phyloP scores from a whole-genome alignment of 805 yeast genomes.

The Myxozyma udenii region DNA sequence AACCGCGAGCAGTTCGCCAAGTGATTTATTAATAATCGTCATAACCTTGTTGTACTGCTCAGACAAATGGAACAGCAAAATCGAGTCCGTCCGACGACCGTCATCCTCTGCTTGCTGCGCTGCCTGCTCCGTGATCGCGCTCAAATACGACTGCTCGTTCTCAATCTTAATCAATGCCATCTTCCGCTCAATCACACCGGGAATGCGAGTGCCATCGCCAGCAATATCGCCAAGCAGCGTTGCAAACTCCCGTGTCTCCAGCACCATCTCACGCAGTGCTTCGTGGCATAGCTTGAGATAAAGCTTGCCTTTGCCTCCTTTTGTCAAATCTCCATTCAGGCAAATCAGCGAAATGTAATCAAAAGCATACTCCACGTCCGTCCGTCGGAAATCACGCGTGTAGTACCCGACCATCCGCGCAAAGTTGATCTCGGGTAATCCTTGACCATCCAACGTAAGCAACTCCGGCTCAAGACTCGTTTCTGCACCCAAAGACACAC shows the following conservation, averaged over 20 bases:
- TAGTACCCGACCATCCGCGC: conserved; percentile 73
- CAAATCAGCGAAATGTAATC: conserved; percentile 78
- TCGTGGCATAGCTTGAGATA: conserved; percentile 65
- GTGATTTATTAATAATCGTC: conserved; percentile 63
- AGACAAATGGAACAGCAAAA: conserved; percentile 79
- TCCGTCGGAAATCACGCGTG: conserved; percentile 73
- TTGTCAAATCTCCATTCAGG: conserved; percentile 44
- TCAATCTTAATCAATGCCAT: conserved; percentile 59
- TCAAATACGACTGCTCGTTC: conserved; percentile 58
- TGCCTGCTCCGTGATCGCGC: conserved; percentile 74
- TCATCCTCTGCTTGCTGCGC: conserved; percentile 88
- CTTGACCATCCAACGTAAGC: conserved; percentile 38
- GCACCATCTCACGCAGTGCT: conserved; percentile 75
- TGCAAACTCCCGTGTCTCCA: conserved; percentile 81
- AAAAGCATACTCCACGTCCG: conserved; percentile 89
- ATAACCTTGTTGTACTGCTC: conserved; percentile 84
- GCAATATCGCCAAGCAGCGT: conserved; percentile 79
- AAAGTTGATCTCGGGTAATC: conserved; percentile 44
- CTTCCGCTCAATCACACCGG: conserved; percentile 82
- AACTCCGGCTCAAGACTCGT: conserved; percentile 37
- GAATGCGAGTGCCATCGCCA: conserved; percentile 68
- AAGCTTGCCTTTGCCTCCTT: conserved; percentile 35
- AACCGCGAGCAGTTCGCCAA: conserved; percentile 73
- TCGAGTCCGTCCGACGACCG: conserved; percentile 81
- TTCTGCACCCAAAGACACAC: conserved; percentile 42